A percentile compares a stretch with the other conserved stretches of the same genome.
phyloP scores from a whole-genome alignment of 2,329 filamentous ascomycete species.

The Exophiala viscosa region DNA sequence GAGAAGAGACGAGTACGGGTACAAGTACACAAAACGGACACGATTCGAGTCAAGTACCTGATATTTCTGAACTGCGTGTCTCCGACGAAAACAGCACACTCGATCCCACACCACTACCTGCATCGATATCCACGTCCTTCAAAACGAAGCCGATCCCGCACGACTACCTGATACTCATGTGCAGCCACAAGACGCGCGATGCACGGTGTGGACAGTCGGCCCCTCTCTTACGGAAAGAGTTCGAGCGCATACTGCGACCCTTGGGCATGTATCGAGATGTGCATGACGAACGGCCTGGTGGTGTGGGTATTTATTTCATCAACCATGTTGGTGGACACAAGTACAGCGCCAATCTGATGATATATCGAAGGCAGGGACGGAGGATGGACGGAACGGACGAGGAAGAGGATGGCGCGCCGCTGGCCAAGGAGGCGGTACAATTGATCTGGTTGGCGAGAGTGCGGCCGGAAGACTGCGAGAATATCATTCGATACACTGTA shows the following conservation, averaged over 20 bases:
- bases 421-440: conserved; percentile 63
- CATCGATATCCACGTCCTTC: conserved; percentile 16
- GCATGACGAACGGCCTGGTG: conserved; percentile 82
- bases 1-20: background rate
- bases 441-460: conserved; percentile 91
- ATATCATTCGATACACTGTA: conserved; percentile 82
- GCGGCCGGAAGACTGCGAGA: conserved; percentile 84
- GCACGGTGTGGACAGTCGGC: conserved; percentile 90
- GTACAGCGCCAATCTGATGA: conserved; percentile 89
- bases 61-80: conserved; percentile 9
- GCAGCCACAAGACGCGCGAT: conserved; percentile 83
- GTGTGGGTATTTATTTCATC: conserved; percentile 84
- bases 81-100: conserved; percentile 1
- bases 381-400: conserved; percentile 36
- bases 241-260: conserved; percentile 82
- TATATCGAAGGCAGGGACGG: conserved; percentile 65
- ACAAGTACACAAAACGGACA: background rate
- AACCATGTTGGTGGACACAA: conserved; percentile 96
- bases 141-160: conserved; percentile 64
- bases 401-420: conserved; percentile 26
- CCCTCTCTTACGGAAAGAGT: conserved; percentile 79
- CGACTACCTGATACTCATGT: conserved; percentile 78
- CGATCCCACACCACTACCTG: conserved; percentile 7
- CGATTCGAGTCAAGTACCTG: background rate
- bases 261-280: conserved; percentile 81